Evolutionary conservation across 495 filamentous ascomycete genomes (phyloP), one percentile per base, ranked within the genome.

Genomic region (Penicillium lagena): DNA sequence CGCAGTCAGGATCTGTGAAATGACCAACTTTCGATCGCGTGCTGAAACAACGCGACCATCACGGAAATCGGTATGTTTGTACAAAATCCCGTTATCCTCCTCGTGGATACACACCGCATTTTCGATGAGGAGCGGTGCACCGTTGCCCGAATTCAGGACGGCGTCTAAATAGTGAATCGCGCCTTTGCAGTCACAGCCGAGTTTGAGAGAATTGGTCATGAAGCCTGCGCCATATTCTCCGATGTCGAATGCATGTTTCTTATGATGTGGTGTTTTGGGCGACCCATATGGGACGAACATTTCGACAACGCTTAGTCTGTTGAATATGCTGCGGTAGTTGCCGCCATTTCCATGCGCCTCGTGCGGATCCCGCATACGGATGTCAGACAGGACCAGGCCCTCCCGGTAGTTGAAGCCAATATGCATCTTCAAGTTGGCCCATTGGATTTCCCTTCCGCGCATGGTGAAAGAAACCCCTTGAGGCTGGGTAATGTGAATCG

Each of bases 51-150:
- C 80, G 0, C 81, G 75, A 32, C 73, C 71, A 10, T 86, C 88
- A 2, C 86, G 79, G 70, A 82, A 88, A 60, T 91, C 89, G 22
- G 83, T 89, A 63, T 91, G 87, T 53, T 91, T 91, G 78, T 83
- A 90, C 4, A 79, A 76, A 34, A 90, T 84, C 15, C 86, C 86
- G 38, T 71, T 72, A 49, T 86, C 82, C 49, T 86, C 82, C 51
- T 87, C 84, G 55, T 91, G 87, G 28, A 90, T 74, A 61, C 87
- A 90, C 14, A 91, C 73, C 7, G 86, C 85, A 47, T 90, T 90
- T 28, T 80, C 76, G 66, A 82, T 78, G 3, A 74, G 52, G 0
- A 76, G 63, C 0, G 82, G 73, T 15, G 77, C 71, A 13, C 87
- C 87, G 12, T 76, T 71, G 39, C 71, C 54, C 29, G 72, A 69